Conservation (phyloP, 1,284 basidiomycete species). For the Moesziomyces antarcticus region DNA sequence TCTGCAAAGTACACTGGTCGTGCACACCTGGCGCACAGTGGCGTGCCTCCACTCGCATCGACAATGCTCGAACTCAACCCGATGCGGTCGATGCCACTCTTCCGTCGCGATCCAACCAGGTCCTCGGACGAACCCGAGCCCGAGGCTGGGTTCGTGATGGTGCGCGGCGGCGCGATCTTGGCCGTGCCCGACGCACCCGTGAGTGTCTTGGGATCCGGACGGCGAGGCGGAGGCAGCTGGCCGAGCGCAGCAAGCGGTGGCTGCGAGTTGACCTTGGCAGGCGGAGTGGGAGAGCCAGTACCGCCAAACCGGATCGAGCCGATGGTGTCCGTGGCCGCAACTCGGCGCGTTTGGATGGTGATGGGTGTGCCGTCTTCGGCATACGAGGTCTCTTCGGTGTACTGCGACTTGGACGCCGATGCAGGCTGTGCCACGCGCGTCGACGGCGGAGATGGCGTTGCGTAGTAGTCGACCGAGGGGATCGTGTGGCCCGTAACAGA, state of each 20-base stretch:
- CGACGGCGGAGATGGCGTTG: constrained; percentile 36
- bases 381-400: constrained; percentile 26
- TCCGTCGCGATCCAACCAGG: constrained; percentile 9
- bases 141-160: constrained; percentile 13
- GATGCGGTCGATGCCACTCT: constrained; percentile 47
- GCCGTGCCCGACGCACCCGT: constrained; percentile 43
- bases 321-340: constrained; percentile 49
- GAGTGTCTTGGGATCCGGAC: constrained; percentile 47
- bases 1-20: constrained; percentile 66
- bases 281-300: constrained; percentile 16
- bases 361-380: constrained; percentile 40
- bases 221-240: constrained; percentile 18
- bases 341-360: constrained; percentile 40
- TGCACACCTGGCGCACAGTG: constrained; percentile 60
- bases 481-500: constrained; percentile 11
- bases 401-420: constrained; percentile 12
- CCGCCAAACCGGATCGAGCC: constrained; percentile 34
- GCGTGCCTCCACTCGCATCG: constrained; percentile 54
- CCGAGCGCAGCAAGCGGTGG: constrained; percentile 34
- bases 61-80: constrained; percentile 46
- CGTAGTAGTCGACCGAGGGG: constrained; percentile 37
- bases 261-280: constrained; percentile 33
- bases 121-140: constrained; percentile 3
- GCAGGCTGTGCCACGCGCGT: constrained; percentile 3
- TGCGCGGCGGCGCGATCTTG: constrained; percentile 44